Evolutionary conservation across 768 basidiomycete species (phyloP).

Genomic region (Tricholoma matsutake): DNA sequence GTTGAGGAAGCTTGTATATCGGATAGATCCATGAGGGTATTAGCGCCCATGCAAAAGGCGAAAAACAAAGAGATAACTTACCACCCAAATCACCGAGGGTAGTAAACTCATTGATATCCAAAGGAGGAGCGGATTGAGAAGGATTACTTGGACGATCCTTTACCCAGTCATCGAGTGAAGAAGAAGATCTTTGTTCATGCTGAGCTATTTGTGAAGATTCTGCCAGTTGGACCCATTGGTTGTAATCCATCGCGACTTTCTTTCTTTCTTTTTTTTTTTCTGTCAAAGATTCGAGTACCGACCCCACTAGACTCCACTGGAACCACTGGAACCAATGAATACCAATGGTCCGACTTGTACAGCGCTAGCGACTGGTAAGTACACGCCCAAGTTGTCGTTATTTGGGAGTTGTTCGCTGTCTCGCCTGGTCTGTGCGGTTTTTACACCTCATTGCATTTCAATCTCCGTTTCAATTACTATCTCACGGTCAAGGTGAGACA

Average conservation of each 20-base stretch:
- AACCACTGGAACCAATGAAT: too few relatives aligned
- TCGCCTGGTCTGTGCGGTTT: conserved; percentile 26
- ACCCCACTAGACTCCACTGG: too few relatives aligned
- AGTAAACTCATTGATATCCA: conserved; percentile 36
- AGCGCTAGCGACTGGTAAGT: conserved; percentile 19
- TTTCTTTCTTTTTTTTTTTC: conserved; percentile 31
- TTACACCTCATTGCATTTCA: conserved; percentile 14
- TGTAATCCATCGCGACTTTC: conserved; percentile 42
- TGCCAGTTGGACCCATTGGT: conserved; percentile 40
- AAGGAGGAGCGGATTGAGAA: neutral
- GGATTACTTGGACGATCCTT: conserved; percentile 37
- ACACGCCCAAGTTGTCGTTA: conserved; percentile 22
- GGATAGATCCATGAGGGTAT: conserved; percentile 2
- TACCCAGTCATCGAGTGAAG: conserved; percentile 40
- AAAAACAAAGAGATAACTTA: conserved; percentile 21
- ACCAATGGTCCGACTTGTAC: conserved; percentile 10
- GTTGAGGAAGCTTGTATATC: conserved; percentile 26
- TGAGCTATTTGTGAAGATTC: conserved; percentile 28
- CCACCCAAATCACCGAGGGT: conserved; percentile 40
- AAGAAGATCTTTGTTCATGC: conserved; percentile 24
- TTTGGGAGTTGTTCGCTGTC: conserved; percentile 19
- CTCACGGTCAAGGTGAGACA: conserved; percentile 33
- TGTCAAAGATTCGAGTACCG: conserved; percentile 24
- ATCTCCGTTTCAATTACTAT: conserved; percentile 11
- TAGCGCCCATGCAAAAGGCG: neutral